Evolutionary conservation across 768 basidiomycete species (phyloP), one percentile per base, ranked within the genome.

Genomic region (Pisolithus marmoratus): DNA sequence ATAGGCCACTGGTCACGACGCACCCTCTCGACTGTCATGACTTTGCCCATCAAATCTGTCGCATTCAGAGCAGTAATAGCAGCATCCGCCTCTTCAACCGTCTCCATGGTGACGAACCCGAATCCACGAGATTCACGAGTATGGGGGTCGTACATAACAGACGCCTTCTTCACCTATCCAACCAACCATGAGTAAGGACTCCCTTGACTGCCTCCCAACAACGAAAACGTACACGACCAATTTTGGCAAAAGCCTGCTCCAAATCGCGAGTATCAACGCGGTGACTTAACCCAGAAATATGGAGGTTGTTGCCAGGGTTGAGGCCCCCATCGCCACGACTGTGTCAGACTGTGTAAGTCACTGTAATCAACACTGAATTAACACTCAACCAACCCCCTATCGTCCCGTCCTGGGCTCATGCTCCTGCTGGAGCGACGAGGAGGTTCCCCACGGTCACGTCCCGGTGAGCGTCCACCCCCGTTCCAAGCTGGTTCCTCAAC

Each of bases 81-180:
- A 41, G 92, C 91, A 41, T 94, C 90, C 6, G 95, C 96, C 61
- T 96, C 95, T 61, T 95, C 94, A 8, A 58, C 65, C 23, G 81
- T 79, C 67, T 83, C 85, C 85, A 90, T 87, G 46, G 84, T 88
- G 55, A 96, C 94, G 69, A 97, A 98, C 15, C 92, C 94, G 60
- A 88, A 88, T 43, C 85, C 85, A 57, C 85, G 83, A 44, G 85
- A 83, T 57, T 84, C 83, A 45, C 82, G 80, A 36, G 81, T 82
- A 62, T 84, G 83, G 8, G 83, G 83, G 62, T 84, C 83, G 55
- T 82, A 82, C 81, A 84, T 83, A 58, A 85, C 81, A 8, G 82
- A 83, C 12, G 83, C 83, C 60, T 84, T 85, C 59, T 82, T 76
- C 54, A 84, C 82, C 60, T 70, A 38, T 45, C 48, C 24, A 11